Conservation (phyloP, 768 basidiomycete species). For the Termitomyces sp. region DNA sequence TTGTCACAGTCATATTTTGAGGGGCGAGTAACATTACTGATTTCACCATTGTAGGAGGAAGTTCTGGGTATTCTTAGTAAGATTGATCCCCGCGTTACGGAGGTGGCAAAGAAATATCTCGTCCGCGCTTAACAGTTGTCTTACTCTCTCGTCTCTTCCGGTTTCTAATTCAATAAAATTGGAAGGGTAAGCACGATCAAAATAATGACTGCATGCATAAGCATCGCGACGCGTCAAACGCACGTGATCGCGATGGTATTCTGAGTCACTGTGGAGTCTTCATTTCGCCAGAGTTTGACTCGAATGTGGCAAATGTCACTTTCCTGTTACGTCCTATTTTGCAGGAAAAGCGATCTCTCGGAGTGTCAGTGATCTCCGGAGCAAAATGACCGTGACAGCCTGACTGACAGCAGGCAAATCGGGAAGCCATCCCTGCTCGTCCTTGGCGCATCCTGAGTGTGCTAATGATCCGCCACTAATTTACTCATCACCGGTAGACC, state of each 20-base stretch:
- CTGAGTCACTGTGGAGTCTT: not conserved
- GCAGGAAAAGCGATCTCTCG: too few species aligned
- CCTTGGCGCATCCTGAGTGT: not conserved
- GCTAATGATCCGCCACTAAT: not conserved
- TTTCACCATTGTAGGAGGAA: conserved; percentile 4
- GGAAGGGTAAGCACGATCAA: conserved; percentile 3
- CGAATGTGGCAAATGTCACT: not conserved
- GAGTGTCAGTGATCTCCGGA: too few species aligned
- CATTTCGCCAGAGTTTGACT: not conserved
- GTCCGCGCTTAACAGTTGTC: not conserved
- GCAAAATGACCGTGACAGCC: not conserved
- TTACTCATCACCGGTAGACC: not conserved
- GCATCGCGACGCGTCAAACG: not conserved
- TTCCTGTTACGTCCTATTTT: not conserved
- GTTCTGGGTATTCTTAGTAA: conserved; percentile 9
- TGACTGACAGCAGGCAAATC: not conserved
- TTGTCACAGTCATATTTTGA: not conserved
- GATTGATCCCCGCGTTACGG: conserved; percentile 9
- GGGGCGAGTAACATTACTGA: not conserved
- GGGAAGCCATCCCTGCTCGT: not conserved
- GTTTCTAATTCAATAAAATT: not conserved
- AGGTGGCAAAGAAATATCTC: conserved; percentile 7
- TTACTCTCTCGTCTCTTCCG: not conserved
- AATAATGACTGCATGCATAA: not conserved
- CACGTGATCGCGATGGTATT: not conserved